Evolutionary conservation across 2,329 filamentous ascomycete species (phyloP).

Genomic region (Penicillium verrucosum): DNA sequence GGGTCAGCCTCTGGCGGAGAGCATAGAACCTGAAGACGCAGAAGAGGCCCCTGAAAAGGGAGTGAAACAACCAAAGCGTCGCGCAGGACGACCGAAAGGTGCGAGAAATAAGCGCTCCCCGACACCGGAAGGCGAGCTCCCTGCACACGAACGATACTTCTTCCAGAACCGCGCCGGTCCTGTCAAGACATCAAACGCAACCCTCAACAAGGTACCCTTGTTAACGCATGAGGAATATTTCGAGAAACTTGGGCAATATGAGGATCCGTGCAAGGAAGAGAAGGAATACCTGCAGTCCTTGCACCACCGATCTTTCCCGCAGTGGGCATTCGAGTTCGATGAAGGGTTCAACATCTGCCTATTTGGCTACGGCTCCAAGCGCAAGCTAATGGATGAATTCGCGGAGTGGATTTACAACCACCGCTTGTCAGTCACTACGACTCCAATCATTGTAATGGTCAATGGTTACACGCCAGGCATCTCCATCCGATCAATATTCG

Average conservation of each 20-base stretch:
- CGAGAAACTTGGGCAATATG: conserved; percentile 59
- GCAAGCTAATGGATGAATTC: conserved; percentile 69
- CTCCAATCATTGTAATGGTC: conserved; percentile 69
- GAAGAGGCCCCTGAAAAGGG: conserved; percentile 45
- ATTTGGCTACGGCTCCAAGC: conserved; percentile 91
- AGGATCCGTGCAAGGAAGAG: conserved; percentile 68
- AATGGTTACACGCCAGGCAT: conserved; percentile 69
- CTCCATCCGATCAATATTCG: conserved; percentile 46
- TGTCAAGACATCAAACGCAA: conserved; percentile 83
- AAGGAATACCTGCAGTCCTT: conserved; percentile 68
- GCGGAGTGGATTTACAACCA: conserved; percentile 64
- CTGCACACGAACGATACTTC: conserved; percentile 89
- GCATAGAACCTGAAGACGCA: conserved; percentile 29
- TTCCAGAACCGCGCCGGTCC: conserved; percentile 81
- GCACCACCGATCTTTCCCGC: conserved; percentile 77
- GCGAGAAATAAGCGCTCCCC: conserved; percentile 63
- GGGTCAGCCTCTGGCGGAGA: conserved; percentile 25
- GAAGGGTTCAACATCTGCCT: conserved; percentile 86
- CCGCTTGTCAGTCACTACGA: conserved; percentile 21
- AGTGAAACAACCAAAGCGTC: conserved; percentile 50
- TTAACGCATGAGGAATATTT: conserved; percentile 94
- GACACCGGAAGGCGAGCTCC: conserved; percentile 76
- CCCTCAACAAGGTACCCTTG: conserved; percentile 67
- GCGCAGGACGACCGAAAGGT: conserved; percentile 55
- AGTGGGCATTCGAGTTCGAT: conserved; percentile 88